Base-by-base conservation (phyloP, 2,329 filamentous ascomycete genomes). In the Blastomyces gilchristii region DNA sequence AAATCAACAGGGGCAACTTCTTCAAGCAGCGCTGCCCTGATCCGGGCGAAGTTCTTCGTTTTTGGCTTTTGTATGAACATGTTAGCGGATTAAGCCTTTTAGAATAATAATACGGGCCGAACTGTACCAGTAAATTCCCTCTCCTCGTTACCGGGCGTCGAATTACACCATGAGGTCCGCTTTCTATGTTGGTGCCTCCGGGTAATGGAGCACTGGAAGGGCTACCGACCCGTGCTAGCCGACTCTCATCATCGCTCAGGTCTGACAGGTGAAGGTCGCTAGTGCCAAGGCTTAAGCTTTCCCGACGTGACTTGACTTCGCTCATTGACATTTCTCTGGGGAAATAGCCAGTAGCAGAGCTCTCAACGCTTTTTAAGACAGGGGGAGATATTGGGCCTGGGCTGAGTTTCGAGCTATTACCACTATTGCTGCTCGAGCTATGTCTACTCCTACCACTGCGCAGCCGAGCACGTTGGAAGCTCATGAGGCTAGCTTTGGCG, bases 41-140 rank as follows among this genome's bases (percentile, higher is more conserved):
- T 96, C 12, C 94, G 87, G 5, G 92, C 91, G 74, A 99, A 99
- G 0, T 88, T 91, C 77, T 96, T 96, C 0, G 93, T 94, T 80
- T 97, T 99, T 14, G 95, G 94, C 90, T 95, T 68, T 69, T 69
- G 66, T 56, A 69, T 52, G 37, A 45, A 54, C 31, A n/a, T 16
- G 47, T 61, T 53, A 61, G 59, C 41, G 2, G 22, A 49, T 61
- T 14, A 50, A 50, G 3, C 28, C n/a, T 28, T 50, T 18, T 8
- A 3, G 45, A 57, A 14, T 57, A 39, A 49, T 37, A 41, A 37
- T 50, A 7, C 50, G 28, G 45, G n/a, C n/a, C 43, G 41, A n/a
- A 18, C 78, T 87, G 73, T 81, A 94, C 90, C 72, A 99, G 76
- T 65, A 99, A 81, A 75, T 96, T 99, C 8, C 92, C 90, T 64